A percentile compares a stretch with the other conserved stretches of the same genome.
Conservation (phyloP, 1,139 yeast genomes). For the Blastobotrys malaysiensis region DNA sequence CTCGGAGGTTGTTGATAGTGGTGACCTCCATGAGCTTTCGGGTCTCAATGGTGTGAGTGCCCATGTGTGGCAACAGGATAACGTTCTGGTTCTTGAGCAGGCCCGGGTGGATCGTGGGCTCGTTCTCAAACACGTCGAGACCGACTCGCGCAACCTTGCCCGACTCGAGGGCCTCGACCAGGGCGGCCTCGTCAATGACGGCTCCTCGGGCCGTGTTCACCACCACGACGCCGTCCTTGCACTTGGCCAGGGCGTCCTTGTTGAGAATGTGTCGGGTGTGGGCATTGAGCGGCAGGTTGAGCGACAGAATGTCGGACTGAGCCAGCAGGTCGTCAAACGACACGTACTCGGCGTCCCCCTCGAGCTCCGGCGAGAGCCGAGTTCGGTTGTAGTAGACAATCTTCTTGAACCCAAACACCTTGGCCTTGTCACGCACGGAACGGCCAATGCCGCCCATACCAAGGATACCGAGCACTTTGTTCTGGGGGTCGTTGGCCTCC, state of each 20-base stretch:
- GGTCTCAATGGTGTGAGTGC: slow-evolving; percentile 56
- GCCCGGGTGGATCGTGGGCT: slow-evolving; percentile 49
- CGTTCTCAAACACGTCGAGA: slow-evolving; percentile 79
- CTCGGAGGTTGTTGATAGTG: slow-evolving; percentile 41
- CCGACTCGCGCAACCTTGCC: slow-evolving; percentile 57
- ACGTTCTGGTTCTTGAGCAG: slow-evolving; percentile 39
- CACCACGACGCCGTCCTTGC: slow-evolving; percentile 64
- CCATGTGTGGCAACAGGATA: slow-evolving; percentile 61
- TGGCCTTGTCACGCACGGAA: slow-evolving; percentile 59
- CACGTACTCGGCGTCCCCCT: slow-evolving; percentile 48
- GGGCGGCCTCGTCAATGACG: slow-evolving; percentile 63
- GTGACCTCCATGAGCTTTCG: slow-evolving; percentile 53
- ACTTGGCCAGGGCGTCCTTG: slow-evolving; percentile 46
- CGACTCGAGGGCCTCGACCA: slow-evolving; percentile 54
- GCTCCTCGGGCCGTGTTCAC: slow-evolving; percentile 66
- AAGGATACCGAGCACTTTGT: slow-evolving; percentile 61
- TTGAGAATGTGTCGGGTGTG: slow-evolving; percentile 52
- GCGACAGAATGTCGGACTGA: slow-evolving; percentile 53
- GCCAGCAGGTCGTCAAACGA: slow-evolving; percentile 50
- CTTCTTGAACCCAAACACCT: slow-evolving; percentile 57
- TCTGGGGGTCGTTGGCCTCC: slow-evolving; percentile 50
- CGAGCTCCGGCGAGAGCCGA: slow-evolving; percentile 49
- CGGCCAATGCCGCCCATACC: slow-evolving; percentile 85
- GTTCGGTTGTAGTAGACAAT: slow-evolving; percentile 62
- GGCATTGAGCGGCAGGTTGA: slow-evolving; percentile 58